Conservation (phyloP, 768 basidiomycete species). For the Tricholoma saponaceum region DNA sequence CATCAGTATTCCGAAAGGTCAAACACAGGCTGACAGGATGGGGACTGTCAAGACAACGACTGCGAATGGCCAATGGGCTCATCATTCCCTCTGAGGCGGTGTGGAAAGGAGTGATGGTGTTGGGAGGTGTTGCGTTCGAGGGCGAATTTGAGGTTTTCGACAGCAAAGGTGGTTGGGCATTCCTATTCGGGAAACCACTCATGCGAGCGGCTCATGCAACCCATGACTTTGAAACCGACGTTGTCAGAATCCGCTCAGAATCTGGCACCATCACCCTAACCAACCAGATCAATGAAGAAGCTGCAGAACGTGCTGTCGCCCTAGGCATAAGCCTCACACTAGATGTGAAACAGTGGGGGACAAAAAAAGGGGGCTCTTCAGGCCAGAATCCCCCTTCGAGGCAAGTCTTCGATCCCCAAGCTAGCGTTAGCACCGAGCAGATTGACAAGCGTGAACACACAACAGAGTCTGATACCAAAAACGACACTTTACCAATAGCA, state of each 20-base stretch:
- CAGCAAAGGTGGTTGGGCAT: slow-evolving; percentile 22
- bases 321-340: not conserved
- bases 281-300: not conserved
- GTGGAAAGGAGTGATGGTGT: slow-evolving; percentile 5
- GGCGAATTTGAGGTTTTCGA: slow-evolving; percentile 21
- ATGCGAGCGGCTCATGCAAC: slow-evolving; percentile 16
- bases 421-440: slow-evolving; percentile 15
- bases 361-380: not conserved
- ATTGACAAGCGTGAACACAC: slow-evolving; percentile 18
- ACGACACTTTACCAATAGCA: not conserved
- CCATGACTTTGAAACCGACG: slow-evolving; percentile 21
- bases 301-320: not conserved
- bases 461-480: not conserved
- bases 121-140: not conserved
- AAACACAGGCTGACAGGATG: slow-evolving; percentile 5
- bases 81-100: slow-evolving; percentile 6
- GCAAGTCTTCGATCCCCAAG: not conserved
- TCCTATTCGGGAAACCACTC: slow-evolving; percentile 26
- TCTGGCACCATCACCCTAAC: not conserved
- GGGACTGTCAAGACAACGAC: not conserved
- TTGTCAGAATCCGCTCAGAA: slow-evolving; percentile 1
- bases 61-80: slow-evolving; percentile 22
- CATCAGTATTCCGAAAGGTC: slow-evolving; percentile 9
- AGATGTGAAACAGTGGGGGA: not conserved
- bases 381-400: not conserved